phyloP scores from a whole-genome alignment of 2,329 filamentous ascomycete genomes.

The Venturia asperata region DNA sequence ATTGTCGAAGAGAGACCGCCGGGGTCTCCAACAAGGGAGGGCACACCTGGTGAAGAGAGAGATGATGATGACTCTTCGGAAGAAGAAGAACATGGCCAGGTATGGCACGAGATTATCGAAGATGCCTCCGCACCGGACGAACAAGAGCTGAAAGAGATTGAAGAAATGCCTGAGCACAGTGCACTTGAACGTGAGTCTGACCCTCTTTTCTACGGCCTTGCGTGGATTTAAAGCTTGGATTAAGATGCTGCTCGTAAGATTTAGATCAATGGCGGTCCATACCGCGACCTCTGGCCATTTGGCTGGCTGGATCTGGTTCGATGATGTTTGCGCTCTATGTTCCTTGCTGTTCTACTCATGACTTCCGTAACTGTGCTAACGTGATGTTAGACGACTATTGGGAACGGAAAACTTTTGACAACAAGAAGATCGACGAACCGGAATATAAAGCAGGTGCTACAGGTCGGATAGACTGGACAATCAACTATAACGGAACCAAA shows the following conservation, averaged over 20 bases:
- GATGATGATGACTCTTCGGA: slow-evolving; percentile 30
- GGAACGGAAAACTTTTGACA: slow-evolving; percentile 50
- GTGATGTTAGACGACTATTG: slow-evolving; percentile 44
- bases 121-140: slow-evolving; percentile 50
- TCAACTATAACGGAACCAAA: slow-evolving; percentile 54
- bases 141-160: slow-evolving; percentile 52
- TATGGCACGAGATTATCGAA: slow-evolving; percentile 50
- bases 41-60: slow-evolving; percentile 21
- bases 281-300: neutral
- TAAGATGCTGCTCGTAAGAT: neutral
- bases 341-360: neutral
- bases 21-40: neutral
- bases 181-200: slow-evolving; percentile 45
- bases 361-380: slow-evolving; percentile 13
- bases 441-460: slow-evolving; percentile 48
- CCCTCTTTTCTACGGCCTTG: neutral
- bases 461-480: slow-evolving; percentile 52
- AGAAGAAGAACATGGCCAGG: slow-evolving; percentile 26
- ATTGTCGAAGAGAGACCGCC: slow-evolving; percentile 3
- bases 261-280: neutral
- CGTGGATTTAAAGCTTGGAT: neutral
- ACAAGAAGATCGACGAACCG: slow-evolving; percentile 46
- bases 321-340: neutral
- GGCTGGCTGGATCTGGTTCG: neutral
- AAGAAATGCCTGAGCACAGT: slow-evolving; percentile 42